Evolutionary conservation across 352 stramenopile species (phyloP).

Genomic region (Elongisporangium senticosum): DNA sequence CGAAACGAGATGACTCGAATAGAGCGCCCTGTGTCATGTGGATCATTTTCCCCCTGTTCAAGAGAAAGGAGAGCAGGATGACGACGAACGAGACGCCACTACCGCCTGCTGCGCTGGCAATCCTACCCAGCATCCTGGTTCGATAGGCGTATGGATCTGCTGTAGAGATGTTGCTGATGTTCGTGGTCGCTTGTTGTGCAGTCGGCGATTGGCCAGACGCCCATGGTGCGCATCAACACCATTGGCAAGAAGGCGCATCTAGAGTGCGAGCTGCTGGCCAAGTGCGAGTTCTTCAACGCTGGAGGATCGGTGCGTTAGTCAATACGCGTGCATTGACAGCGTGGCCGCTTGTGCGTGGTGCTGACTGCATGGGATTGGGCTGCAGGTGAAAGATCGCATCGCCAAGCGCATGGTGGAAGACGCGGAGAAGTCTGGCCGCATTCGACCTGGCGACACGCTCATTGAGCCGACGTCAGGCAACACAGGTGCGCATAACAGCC

Average conservation of each 20-base stretch:
- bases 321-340: background rate
- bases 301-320: conserved; percentile 56
- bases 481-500: conserved; percentile 53
- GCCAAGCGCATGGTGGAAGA: conserved; percentile 90
- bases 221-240: conserved; percentile 91
- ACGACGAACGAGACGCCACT: conserved; percentile 15
- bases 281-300: conserved; percentile 97
- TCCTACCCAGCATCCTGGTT: conserved; percentile 64
- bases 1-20: background rate
- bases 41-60: background rate
- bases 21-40: conserved; percentile 1
- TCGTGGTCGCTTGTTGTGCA: conserved; percentile 6
- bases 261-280: conserved; percentile 90
- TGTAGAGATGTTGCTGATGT: background rate
- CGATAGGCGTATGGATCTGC: conserved; percentile 1
- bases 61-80: conserved; percentile 3
- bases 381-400: conserved; percentile 86
- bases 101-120: conserved; percentile 32
- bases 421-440: conserved; percentile 85
- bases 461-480: conserved; percentile 98
- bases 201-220: conserved; percentile 89
- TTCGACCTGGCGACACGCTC: conserved; percentile 92
- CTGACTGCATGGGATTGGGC: background rate
- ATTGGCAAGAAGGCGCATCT: conserved; percentile 77
- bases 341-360: background rate